Evolutionary conservation across 768 basidiomycete species (phyloP).

Genomic region (Mycena belliarum): DNA sequence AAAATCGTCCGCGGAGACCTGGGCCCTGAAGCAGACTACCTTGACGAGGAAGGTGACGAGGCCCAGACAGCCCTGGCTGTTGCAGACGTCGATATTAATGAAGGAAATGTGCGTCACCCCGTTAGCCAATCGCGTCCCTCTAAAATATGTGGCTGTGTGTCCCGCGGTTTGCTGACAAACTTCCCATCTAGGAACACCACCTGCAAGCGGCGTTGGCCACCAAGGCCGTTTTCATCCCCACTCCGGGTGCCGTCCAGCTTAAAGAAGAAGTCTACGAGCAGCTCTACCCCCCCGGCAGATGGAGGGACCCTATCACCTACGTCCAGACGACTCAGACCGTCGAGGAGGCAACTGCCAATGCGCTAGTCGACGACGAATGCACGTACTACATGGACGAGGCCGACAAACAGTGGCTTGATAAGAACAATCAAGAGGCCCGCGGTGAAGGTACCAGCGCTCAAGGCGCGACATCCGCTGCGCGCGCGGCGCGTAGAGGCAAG

Average conservation of each 20-base stretch:
- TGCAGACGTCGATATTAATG: slow-evolving; percentile 20
- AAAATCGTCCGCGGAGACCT: slow-evolving; percentile 18
- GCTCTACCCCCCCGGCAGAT: slow-evolving; percentile 68
- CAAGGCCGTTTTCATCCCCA: slow-evolving; percentile 82
- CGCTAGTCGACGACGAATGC: slow-evolving; percentile 67
- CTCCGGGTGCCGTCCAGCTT: slow-evolving; percentile 84
- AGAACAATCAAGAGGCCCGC: slow-evolving; percentile 83
- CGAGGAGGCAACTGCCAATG: slow-evolving; percentile 68
- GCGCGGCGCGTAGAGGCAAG: slow-evolving; percentile 68
- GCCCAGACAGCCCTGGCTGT: background rate
- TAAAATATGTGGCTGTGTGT: slow-evolving; percentile 34
- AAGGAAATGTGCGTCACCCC: slow-evolving; percentile 6
- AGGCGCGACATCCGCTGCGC: slow-evolving; percentile 54
- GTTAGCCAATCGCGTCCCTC: slow-evolving; percentile 9
- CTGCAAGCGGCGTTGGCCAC: slow-evolving; percentile 50
- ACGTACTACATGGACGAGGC: slow-evolving; percentile 96
- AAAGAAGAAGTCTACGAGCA: slow-evolving; percentile 73
- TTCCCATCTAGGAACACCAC: slow-evolving; percentile 51
- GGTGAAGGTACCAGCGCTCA: slow-evolving; percentile 85
- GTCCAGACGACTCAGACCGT: slow-evolving; percentile 83
- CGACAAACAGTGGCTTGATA: slow-evolving; percentile 92
- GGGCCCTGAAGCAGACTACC: slow-evolving; percentile 10
- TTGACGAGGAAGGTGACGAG: slow-evolving; percentile 14
- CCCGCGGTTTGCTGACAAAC: slow-evolving; percentile 43
- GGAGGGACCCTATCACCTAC: slow-evolving; percentile 78